Conservation (phyloP, 2,329 filamentous ascomycete genomes). For the Xylariaceae sp. region DNA sequence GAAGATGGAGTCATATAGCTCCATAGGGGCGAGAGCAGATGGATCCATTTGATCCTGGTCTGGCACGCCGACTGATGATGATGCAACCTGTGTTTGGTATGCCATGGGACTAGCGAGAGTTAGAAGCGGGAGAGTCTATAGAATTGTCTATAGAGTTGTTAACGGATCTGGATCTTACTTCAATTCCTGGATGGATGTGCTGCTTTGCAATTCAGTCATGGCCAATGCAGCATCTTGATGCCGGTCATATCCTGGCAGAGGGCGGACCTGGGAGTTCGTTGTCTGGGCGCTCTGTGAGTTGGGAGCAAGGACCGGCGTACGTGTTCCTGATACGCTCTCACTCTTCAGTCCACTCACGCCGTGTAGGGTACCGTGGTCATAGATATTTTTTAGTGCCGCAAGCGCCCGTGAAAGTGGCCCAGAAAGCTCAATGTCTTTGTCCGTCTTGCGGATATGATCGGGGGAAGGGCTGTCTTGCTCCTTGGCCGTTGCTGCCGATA, state of each 20-base stretch:
- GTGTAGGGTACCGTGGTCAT: slow-evolving; percentile 56
- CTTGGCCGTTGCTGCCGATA: slow-evolving; percentile 59
- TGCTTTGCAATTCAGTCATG: slow-evolving; percentile 61
- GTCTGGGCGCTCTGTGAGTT: slow-evolving; percentile 33
- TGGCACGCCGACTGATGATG: slow-evolving; percentile 33
- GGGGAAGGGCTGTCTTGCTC: slow-evolving; percentile 49
- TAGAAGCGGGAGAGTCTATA: neutral
- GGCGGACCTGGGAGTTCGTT: slow-evolving; percentile 24
- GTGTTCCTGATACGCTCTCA: slow-evolving; percentile 42
- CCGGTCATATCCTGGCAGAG: slow-evolving; percentile 38
- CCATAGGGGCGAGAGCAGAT: slow-evolving; percentile 58
- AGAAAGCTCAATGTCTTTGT: slow-evolving; percentile 57
- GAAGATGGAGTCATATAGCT: slow-evolving; percentile 63
- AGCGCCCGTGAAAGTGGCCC: slow-evolving; percentile 57
- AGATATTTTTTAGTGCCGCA: slow-evolving; percentile 58
- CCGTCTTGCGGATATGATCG: slow-evolving; percentile 48
- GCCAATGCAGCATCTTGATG: slow-evolving; percentile 58
- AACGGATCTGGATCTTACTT: slow-evolving; percentile 28
- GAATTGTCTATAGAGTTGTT: neutral
- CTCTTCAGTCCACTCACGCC: slow-evolving; percentile 43
- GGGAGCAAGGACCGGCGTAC: slow-evolving; percentile 42
- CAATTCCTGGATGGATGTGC: slow-evolving; percentile 43
- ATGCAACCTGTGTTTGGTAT: slow-evolving; percentile 31
- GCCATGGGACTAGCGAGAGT: slow-evolving; percentile 20
- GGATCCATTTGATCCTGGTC: slow-evolving; percentile 48